phyloP scores from a whole-genome alignment of 1,284 basidiomycete genomes.

The Ustilago xerochloae region DNA sequence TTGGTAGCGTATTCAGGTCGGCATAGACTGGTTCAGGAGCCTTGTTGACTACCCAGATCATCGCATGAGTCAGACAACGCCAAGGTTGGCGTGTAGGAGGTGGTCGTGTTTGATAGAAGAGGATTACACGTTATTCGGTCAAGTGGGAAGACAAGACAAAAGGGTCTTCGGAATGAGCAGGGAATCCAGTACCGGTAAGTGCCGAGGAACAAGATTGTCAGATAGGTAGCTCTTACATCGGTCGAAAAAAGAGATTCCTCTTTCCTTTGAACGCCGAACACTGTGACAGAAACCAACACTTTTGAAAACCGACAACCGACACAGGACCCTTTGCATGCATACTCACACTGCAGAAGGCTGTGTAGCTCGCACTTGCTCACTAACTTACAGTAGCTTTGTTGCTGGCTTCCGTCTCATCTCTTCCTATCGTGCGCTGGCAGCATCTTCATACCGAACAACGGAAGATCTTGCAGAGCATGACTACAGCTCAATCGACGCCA shows the following conservation, averaged over 20 bases:
- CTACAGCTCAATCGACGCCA: not conserved
- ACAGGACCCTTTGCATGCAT: not conserved
- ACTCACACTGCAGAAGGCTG: too few relatives aligned
- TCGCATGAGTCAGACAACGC: not conserved
- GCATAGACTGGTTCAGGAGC: constrained; percentile 36
- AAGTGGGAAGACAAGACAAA: too few relatives aligned
- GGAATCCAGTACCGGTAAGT: not conserved
- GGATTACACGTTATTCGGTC: not conserved
- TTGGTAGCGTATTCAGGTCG: constrained; percentile 29
- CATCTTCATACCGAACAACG: not conserved
- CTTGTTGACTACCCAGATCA: constrained; percentile 35
- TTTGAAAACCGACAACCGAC: not conserved
- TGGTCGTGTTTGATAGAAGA: not conserved
- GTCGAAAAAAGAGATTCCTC: not conserved
- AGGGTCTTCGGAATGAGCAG: not conserved
- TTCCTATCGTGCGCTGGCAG: not conserved
- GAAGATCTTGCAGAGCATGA: constrained; percentile 1
- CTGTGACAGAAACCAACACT: not conserved
- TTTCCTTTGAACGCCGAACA: constrained; percentile 1
- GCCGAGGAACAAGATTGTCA: not conserved
- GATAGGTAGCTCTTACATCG: not conserved
- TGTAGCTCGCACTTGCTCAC: not conserved
- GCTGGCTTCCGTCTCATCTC: not conserved
- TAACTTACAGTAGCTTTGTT: too few relatives aligned
- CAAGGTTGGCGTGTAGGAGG: not conserved